These are phyloP conservation scores for Fusarium incarnatum DNA, from an alignment of 2,329 filamentous ascomycete genomes.

Conservation along the genomic window DNA sequence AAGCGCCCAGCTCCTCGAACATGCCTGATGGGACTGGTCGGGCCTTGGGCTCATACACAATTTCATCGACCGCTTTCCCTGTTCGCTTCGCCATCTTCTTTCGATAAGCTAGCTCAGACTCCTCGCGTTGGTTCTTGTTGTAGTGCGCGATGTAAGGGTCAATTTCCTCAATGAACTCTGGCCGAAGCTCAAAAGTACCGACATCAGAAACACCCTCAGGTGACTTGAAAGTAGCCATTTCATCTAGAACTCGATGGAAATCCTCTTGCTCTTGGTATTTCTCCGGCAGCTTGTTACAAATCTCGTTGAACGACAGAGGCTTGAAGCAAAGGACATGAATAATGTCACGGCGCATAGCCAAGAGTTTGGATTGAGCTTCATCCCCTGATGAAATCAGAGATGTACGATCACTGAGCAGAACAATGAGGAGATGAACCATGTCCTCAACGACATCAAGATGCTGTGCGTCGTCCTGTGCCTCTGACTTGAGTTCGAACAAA, in stretches of 20 bases:
- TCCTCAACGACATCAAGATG: slow-evolving; percentile 95
- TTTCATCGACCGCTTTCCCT: slow-evolving; percentile 81
- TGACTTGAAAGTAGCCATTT: slow-evolving; percentile 88
- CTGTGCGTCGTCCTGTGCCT: slow-evolving; percentile 86
- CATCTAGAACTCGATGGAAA: slow-evolving; percentile 84
- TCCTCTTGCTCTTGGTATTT: slow-evolving; percentile 90
- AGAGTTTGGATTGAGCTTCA: slow-evolving; percentile 71
- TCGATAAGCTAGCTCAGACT: slow-evolving; percentile 90
- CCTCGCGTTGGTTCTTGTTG: slow-evolving; percentile 95
- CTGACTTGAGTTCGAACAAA: slow-evolving; percentile 76
- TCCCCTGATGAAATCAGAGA: slow-evolving; percentile 78
- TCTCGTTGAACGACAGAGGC: slow-evolving; percentile 92
- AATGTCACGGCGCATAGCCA: slow-evolving; percentile 87
- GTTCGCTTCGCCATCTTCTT: slow-evolving; percentile 88
- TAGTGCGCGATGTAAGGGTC: slow-evolving; percentile 98
- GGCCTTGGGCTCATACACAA: slow-evolving; percentile 91
- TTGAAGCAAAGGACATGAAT: slow-evolving; percentile 96
- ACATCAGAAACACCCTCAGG: slow-evolving; percentile 93
- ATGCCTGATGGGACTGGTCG: slow-evolving; percentile 79
- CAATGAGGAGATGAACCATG: slow-evolving; percentile 92
- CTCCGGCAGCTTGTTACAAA: slow-evolving; percentile 86
- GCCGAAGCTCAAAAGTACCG: slow-evolving; percentile 92
- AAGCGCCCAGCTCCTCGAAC: slow-evolving; percentile 80
- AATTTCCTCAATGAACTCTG: slow-evolving; percentile 85
- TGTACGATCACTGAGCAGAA: slow-evolving; percentile 88